Evolutionary conservation across 345 rosid species (phyloP), one percentile per base, ranked within the genome.

Genomic region (Sisymbrium altissimum): DNA sequence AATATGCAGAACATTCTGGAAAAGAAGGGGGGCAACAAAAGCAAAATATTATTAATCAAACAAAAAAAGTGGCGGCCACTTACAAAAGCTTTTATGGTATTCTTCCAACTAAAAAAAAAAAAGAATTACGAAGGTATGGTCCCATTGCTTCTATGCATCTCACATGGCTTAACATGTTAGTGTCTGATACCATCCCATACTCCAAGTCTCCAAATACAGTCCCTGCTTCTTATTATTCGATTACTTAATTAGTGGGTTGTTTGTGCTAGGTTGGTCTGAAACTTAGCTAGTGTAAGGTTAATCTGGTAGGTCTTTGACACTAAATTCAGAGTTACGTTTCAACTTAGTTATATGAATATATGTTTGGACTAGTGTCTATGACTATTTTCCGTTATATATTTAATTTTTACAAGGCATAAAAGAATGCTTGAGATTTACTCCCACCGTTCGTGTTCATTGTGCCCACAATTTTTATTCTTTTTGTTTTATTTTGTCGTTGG

Each of bases 91-190:
- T 63, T 30, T 14, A 11, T 12, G 7, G n/a, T 48, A 46, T 45
- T 73, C 58, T 1, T 15, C 41, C 14, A 66, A 23, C 36, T 3
- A 49, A 30, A 35, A 10, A 21, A 45, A 33, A 45, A 6, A 11
- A 29, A 25, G 3, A 27, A n/a, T n/a, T n/a, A n/a, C n/a, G 3
- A 27, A 9, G 41, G 14, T 9, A 67, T 74, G 78, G 68, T 67
- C 78, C 79, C 63, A 67, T 67, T 66, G 59, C 66, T 27, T 66
- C 44, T 66, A 60, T 66, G 67, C 69, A 52, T 68, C 46, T 40
- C 73, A 68, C 73, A 75, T 75, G 79, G 74, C 79, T 68, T 41
- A 50, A 68, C 79, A 68, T 75, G 69, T 53, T 11, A 15, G 32
- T 75, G 74, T 68, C 79, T 60, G 55, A 50, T 40, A 50, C 23